Evolutionary conservation across 2,329 filamentous ascomycete species (phyloP).

Genomic region (Cryphonectria naterciae): DNA sequence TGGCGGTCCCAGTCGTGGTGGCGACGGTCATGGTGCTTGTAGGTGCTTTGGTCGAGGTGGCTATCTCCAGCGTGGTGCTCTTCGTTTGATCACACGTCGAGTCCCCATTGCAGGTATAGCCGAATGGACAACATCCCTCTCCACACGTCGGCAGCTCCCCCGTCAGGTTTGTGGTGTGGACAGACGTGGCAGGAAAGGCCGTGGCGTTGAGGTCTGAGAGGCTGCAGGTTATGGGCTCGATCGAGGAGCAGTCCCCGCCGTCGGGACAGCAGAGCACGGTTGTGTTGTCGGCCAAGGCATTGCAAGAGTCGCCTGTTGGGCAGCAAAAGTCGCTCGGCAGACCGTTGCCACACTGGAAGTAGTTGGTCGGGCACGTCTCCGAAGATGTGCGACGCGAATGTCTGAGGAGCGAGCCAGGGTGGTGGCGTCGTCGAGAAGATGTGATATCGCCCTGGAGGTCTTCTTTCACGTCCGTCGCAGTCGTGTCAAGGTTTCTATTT

Average conservation of each 20-base stretch:
- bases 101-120: slow-evolving; percentile 22
- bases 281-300: slow-evolving; percentile 23
- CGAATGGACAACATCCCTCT: slow-evolving; percentile 26
- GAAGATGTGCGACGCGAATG: slow-evolving; percentile 11
- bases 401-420: slow-evolving; percentile 11
- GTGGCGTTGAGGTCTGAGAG: slow-evolving; percentile 24
- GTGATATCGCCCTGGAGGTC: not conserved
- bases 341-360: slow-evolving; percentile 25
- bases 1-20: slow-evolving; percentile 5
- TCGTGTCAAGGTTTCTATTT: not conserved
- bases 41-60: slow-evolving; percentile 8
- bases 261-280: slow-evolving; percentile 24
- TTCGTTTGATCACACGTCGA: slow-evolving; percentile 15
- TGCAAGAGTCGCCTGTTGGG: slow-evolving; percentile 17
- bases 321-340: slow-evolving; percentile 28
- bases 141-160: slow-evolving; percentile 26
- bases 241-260: slow-evolving; percentile 21
- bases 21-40: not conserved
- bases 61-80: slow-evolving; percentile 18
- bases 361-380: slow-evolving; percentile 26
- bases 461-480: not conserved
- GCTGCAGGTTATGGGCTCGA: slow-evolving; percentile 25
- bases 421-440: not conserved
- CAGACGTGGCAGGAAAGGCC: slow-evolving; percentile 18
- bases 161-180: slow-evolving; percentile 24